Conservation (phyloP, 2,329 filamentous ascomycete genomes). For the Talaromyces sp. region DNA sequence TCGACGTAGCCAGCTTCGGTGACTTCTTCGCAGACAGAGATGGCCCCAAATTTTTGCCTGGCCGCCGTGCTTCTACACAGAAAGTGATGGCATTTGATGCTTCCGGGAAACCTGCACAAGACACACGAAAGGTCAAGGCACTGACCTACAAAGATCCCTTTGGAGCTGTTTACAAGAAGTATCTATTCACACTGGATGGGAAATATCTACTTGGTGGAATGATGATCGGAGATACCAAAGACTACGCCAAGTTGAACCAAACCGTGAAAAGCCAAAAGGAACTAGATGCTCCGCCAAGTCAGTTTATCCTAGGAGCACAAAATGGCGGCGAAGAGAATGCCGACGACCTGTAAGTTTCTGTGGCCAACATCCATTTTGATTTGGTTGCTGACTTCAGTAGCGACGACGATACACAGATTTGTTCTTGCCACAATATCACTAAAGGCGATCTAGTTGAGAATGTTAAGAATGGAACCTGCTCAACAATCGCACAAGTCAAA, state of each 20-base stretch:
- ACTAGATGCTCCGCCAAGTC: conserved; percentile 69
- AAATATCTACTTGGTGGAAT: conserved; percentile 91
- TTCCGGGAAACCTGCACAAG: conserved; percentile 21
- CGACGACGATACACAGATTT: conserved; percentile 80
- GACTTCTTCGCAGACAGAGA: conserved; percentile 90
- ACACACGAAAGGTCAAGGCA: conserved; percentile 58
- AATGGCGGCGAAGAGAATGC: conserved; percentile 67
- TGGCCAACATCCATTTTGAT: not conserved
- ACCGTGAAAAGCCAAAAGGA: conserved; percentile 79
- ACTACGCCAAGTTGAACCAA: conserved; percentile 83
- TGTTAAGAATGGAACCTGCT: conserved; percentile 74
- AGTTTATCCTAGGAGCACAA: conserved; percentile 75
- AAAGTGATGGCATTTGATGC: conserved; percentile 35
- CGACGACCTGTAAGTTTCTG: conserved; percentile 58
- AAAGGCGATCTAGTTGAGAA: conserved; percentile 71
- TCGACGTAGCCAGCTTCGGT: conserved; percentile 88
- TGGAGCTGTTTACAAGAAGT: conserved; percentile 85
- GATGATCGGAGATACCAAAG: conserved; percentile 91
- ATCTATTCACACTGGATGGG: conserved; percentile 81
- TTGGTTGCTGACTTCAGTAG: conserved; percentile 19
- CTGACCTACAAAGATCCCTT: conserved; percentile 88
- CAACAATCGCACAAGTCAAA: conserved; percentile 75
- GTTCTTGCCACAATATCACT: conserved; percentile 86
- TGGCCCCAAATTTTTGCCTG: conserved; percentile 69
- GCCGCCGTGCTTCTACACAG: conserved; percentile 35